Base-by-base conservation (phyloP, 805 yeast genomes). In the Myxozyma neotropica region DNA sequence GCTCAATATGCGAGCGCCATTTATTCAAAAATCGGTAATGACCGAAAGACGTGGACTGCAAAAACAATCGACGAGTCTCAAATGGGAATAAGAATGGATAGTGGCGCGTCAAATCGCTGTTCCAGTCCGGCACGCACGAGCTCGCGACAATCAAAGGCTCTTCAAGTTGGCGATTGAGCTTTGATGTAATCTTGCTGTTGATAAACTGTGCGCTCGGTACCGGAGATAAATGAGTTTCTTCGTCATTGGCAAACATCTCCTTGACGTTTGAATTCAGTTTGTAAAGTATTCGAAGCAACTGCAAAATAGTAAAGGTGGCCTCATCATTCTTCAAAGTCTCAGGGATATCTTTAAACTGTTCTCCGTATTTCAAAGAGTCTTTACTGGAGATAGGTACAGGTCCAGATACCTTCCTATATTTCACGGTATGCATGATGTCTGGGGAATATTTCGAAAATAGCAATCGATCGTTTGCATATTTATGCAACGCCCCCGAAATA, bases 31-130 rank as follows among this genome's bases (percentile, higher is more conserved):
- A 75, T 57, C 97, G 79, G 1, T 95, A 87, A 70, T 89, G 87
- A 0, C 98, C 98, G 75, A 88, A 92, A 0, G 97, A 91, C 0
- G 97, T 89, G 6, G 92, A 84, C 66, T 88, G 93, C 56, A 93
- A 73, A 68, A 89, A 90, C 64, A 84, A 81, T 44, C 88, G 78
- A 59, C 97, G 80, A 0, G 94, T 83, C 52, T 86, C 94, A 45
- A 93, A 75, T 0, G 98, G 96, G 69, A 89, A 89, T 46, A 93
- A 69, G 67, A 93, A 93, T 12, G 96, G 89, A 67, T 80, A 90
- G 19, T 82, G 79, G 55, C 86, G 79, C 0, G 96, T 84, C n/a
- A 90, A 74, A 59, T 82, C 80, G 36, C 88, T 81, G 21, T 87
- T 81, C 98, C 98, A 93, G 6, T 81, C 82, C 0, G 98, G 98